phyloP scores from a whole-genome alignment of 2,329 filamentous ascomycete genomes.

The Verticillium isaacii region DNA sequence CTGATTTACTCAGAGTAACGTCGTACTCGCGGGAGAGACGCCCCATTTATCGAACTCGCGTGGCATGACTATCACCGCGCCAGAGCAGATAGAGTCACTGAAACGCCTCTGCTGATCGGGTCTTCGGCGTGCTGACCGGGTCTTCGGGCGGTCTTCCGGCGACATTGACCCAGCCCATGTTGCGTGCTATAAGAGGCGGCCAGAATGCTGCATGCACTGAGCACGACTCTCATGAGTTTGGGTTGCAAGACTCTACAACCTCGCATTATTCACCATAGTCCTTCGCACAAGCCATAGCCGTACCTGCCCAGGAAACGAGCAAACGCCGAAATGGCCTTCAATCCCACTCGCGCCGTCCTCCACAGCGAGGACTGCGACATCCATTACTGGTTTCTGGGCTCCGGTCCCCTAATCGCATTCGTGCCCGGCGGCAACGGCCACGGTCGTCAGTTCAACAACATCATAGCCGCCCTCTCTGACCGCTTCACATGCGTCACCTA shows the following conservation, averaged over 20 bases:
- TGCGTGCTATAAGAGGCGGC: neutral
- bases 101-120: no score
- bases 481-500: conserved; percentile 24
- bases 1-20: no score
- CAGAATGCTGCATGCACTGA: no score
- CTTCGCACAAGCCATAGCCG: neutral
- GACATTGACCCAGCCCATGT: neutral
- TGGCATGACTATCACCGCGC: no score
- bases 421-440: conserved; percentile 28
- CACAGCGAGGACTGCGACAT: conserved; percentile 24
- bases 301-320: neutral
- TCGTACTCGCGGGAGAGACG: no score
- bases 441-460: conserved; percentile 22
- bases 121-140: neutral
- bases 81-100: no score
- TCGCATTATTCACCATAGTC: neutral
- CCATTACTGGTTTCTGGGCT: conserved; percentile 25
- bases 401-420: conserved; percentile 23
- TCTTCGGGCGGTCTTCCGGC: neutral
- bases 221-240: no score
- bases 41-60: no score
- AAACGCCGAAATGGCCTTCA: conserved; percentile 12
- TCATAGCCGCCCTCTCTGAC: conserved; percentile 20
- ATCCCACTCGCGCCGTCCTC: conserved; percentile 15
- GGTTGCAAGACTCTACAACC: no score